Base-by-base conservation (phyloP, 1,139 yeast species). In the Candida freyschussii region DNA sequence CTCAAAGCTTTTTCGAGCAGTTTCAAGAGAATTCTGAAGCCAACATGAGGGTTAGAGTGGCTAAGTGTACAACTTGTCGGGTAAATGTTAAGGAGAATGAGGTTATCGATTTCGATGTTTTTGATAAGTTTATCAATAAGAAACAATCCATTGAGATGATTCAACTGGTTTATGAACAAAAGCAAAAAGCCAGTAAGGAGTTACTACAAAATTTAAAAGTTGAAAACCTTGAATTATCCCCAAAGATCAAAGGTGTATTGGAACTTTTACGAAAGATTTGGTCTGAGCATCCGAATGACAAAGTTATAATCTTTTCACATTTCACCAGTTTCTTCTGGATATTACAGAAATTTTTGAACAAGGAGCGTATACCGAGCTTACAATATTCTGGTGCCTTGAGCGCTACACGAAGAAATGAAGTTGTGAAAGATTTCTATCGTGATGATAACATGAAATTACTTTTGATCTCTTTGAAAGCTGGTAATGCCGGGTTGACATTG, bases 401-500 rank as follows among this genome's bases (percentile, higher is more conserved):
- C 37, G 67, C 85, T 2, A 73, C 69, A 21, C 66, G 65, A 13
- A 79, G 93, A 48, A 76, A 83, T 49, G 64, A 65, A 6, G 69
- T 76, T 1, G 75, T 89, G 26, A 69, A 69, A 35, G 60, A 64
- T 30, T 87, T 89, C 52, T 81, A 79, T 55, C 74, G 74, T 38
- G 69, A 74, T 26, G 60, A 69, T 2, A 56, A 60, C 3, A 59
- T 65, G 20, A 65, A 66, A 30, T 70, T 89, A 9, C 58, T 89
- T 53, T 63, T 89, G 31, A 68, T 86, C 17, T 84, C 95, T 0
- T 69, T 89, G 52, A 80, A 80, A 52, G 95, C 96, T 1, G 97
- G 97, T 48, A 87, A 85, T 55, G 91, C 87, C 11, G 97, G 97
- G 6, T 67, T 89, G 42, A 89, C 96, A 0, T 66, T 89, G 44